These are phyloP conservation scores for Cytospora piceicola DNA, from an alignment of 2,329 filamentous ascomycete genomes.

Conservation along the genomic window DNA sequence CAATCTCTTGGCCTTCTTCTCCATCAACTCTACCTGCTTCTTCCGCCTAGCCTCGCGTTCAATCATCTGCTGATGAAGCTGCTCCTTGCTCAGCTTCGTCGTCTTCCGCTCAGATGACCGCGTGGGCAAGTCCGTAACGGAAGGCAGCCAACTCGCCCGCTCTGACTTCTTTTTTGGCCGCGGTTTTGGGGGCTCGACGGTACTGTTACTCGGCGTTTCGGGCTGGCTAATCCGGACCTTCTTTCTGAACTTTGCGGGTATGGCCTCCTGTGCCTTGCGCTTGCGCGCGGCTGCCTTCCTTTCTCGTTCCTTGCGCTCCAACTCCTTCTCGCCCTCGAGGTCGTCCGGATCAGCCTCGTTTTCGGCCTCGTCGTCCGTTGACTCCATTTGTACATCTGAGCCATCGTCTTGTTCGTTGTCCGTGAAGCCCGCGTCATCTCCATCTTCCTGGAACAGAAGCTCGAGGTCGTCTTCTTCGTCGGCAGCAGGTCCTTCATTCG, in stretches of 20 bases:
- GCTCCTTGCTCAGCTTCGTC: slow-evolving; percentile 62
- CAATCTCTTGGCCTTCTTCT: slow-evolving; percentile 69
- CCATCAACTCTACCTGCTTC: slow-evolving; percentile 70
- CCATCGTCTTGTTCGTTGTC: slow-evolving; percentile 66
- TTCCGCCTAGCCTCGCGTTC: slow-evolving; percentile 72
- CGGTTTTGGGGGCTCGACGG: slow-evolving; percentile 45
- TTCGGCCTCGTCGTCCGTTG: slow-evolving; percentile 82
- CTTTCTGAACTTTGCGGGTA: slow-evolving; percentile 72
- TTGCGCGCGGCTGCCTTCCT: slow-evolving; percentile 72
- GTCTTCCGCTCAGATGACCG: slow-evolving; percentile 62
- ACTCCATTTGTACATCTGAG: slow-evolving; percentile 84
- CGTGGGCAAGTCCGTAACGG: slow-evolving; percentile 57
- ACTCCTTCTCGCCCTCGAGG: slow-evolving; percentile 82
- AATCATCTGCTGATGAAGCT: slow-evolving; percentile 71
- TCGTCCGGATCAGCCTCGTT: slow-evolving; percentile 65
- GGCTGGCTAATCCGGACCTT: slow-evolving; percentile 73
- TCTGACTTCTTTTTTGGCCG: slow-evolving; percentile 65
- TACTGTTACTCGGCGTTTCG: slow-evolving; percentile 44
- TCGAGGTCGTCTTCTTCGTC: slow-evolving; percentile 64
- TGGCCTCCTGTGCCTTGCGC: slow-evolving; percentile 76
- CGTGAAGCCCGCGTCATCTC: slow-evolving; percentile 69
- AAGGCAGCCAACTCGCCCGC: slow-evolving; percentile 61
- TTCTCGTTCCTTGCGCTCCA: slow-evolving; percentile 75
- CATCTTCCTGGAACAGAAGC: slow-evolving; percentile 75
- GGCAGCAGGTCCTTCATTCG: slow-evolving; percentile 65